Base-by-base conservation (phyloP, 2,329 filamentous ascomycete species). In the Aphanocladium album region DNA sequence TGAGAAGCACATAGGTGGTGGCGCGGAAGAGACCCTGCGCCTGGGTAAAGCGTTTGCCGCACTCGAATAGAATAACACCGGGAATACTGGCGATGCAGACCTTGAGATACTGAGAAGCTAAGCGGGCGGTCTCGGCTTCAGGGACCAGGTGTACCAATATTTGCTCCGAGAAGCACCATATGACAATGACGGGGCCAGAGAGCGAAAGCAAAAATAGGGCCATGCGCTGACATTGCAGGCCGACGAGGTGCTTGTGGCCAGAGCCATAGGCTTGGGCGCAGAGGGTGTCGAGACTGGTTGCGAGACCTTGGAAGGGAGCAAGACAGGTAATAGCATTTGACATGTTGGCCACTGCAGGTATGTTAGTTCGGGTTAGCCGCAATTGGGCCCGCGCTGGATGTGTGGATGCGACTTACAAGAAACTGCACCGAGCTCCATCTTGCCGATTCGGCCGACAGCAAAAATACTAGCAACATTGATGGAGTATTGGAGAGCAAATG, bases 251-350 rank as follows among this genome's bases (percentile, higher is more conserved):
- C 71, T 89, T 96, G 71, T 89, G 89, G 0, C 93, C 93, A 0
- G 90, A 96, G 2, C 95, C 93, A 71, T 96, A 98, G 0, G 95
- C 93, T 74, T 98, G 93, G 0, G 93, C 86, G 72, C 93, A 97
- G 2, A 98, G 85, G 0, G 93, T 98, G 74, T 98, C 93, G 41
- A 98, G 80, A 64, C 89, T 91, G 5, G 93, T 98, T 1, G 92
- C 89, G 16, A 98, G 81, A n/a, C 92, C 89, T 70, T 92, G 89
- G 70, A 90, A 89, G 17, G 90, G 85, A 0, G 88, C 89, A 68
- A 89, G 88, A 61, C 89, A 90, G 16, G 84, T 89, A 66, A 95
- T 93, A 64, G 86, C 91, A 30, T 88, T 88, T 2, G 89, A 90
- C 90, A 93, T 93, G 68, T 87, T 87, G 63, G 77, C 76, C 67